Evolutionary conservation across 129 eudicot species (phyloP), one percentile per base, ranked within the genome.

Genomic region (Heracleum sosnowskyi): DNA sequence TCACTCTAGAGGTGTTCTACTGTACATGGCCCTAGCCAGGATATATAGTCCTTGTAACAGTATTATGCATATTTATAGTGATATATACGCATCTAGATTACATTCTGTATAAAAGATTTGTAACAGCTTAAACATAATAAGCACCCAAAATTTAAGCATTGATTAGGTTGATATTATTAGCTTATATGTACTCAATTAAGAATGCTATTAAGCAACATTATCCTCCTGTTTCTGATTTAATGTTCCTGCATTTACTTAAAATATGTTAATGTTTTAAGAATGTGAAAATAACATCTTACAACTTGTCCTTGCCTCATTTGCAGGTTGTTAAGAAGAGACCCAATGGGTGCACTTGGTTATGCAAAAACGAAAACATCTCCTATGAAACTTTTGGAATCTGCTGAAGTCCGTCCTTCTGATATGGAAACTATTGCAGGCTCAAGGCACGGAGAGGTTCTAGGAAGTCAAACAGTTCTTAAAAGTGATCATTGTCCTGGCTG

Each of bases 401-500:
- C 84, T 78, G 84, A 84, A 82, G 89, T 86, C 34, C 93, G 89
- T 64, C 98, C 98, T 64, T 83, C 49, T 76, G 98, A 94, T 78
- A 88, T 94, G 97, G 87, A 93, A 60, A 89, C 85, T 77, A 97
- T 94, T 78, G 96, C 97, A 76, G 97, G 92, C 29, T 84, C 91
- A 80, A 88, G 98, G 83, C 88, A 83, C 9, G 98, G 98, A 73
- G 97, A 88, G 88, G 98, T 94, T 81, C 92, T 94, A 75, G 98
- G 98, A 80, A 88, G 93, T 86, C 98, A 94, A 88, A 94, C 97
- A 34, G 93, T 94, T 84, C 90, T 94, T 63, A 94, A 94, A 85
- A 94, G 97, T 79, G 98, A 94, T 80, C 98, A 94, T 71, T 94
- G 93, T 82, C 98, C 97, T 84, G 98, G 97, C 68, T 94, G 98